A percentile compares a stretch with the other conserved stretches of the same genome.
These are phyloP conservation scores for Penicillium sp. DNA, from an alignment of 2,329 filamentous ascomycete genomes.

Conservation along the genomic window DNA sequence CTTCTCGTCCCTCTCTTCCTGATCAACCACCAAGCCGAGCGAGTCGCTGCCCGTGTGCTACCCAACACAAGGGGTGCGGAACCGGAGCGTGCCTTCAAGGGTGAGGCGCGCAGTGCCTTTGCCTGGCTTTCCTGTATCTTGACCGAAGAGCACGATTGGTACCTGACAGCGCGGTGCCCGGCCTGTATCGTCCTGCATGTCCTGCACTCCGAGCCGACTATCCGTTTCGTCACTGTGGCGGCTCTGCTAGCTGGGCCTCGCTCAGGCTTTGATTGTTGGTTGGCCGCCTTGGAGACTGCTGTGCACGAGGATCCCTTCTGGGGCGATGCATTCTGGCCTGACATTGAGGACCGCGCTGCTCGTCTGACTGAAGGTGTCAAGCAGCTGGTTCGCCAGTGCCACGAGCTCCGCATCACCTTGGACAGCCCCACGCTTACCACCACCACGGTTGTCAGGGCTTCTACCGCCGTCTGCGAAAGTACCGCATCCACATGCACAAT, in stretches of 20 bases:
- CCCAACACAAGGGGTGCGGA: slow-evolving; percentile 53
- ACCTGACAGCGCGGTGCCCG: slow-evolving; percentile 58
- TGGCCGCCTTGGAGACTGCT: slow-evolving; percentile 40
- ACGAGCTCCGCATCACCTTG: slow-evolving; percentile 36
- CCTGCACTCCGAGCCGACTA: slow-evolving; percentile 48
- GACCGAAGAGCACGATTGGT: slow-evolving; percentile 60
- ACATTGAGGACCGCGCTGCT: slow-evolving; percentile 44
- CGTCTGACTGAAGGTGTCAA: slow-evolving; percentile 42
- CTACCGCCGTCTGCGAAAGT: slow-evolving; percentile 25
- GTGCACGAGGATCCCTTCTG: slow-evolving; percentile 49
- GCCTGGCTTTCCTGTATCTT: slow-evolving; percentile 63
- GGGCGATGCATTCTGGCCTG: slow-evolving; percentile 46
- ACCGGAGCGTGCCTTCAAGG: slow-evolving; percentile 59
- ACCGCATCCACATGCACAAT: slow-evolving; percentile 27
- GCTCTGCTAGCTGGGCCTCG: slow-evolving; percentile 43
- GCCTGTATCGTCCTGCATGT: slow-evolving; percentile 48
- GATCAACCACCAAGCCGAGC: slow-evolving; percentile 58
- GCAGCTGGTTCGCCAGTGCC: slow-evolving; percentile 43
- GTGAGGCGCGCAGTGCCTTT: slow-evolving; percentile 59
- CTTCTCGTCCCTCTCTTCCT: slow-evolving; percentile 60
- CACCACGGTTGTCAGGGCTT: slow-evolving; percentile 17
- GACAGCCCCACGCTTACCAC: slow-evolving; percentile 25
- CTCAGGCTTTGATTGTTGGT: slow-evolving; percentile 44
- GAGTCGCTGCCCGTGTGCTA: slow-evolving; percentile 53
- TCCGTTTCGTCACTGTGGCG: slow-evolving; percentile 46